A percentile compares a stretch with the other conserved stretches of the same genome.
These are phyloP conservation scores for Casuarina glauca DNA, from an alignment of 306 rosid species.

Conservation along the genomic window DNA sequence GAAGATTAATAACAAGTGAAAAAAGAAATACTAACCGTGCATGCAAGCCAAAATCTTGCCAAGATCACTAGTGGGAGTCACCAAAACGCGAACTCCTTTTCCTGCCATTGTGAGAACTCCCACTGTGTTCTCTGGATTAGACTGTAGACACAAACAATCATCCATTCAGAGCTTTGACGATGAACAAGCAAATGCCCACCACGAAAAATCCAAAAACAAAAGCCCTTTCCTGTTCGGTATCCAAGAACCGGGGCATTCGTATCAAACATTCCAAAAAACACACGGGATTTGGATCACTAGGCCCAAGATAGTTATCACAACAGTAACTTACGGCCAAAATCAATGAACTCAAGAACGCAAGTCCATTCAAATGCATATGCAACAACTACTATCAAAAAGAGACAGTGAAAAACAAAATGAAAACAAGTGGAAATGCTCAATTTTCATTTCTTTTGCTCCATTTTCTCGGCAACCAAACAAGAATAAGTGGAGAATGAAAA, in stretches of 20 bases:
- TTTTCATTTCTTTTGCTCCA: background rate
- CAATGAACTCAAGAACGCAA: background rate
- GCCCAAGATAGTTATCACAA: background rate
- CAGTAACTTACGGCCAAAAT: background rate
- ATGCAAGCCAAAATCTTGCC: constrained; percentile 89
- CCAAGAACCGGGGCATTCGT: background rate
- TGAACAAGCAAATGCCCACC: background rate
- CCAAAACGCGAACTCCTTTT: constrained; percentile 88
- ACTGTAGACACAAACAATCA: constrained; percentile 42
- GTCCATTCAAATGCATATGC: background rate
- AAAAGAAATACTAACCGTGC: constrained; percentile 63
- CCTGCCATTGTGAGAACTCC: constrained; percentile 97
- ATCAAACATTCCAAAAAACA: background rate
- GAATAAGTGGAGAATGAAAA: background rate
- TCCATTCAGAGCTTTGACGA: constrained; percentile 12
- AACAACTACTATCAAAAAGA: background rate
- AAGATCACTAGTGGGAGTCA: constrained; percentile 88
- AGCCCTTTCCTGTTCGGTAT: background rate
- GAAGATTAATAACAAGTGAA: background rate
- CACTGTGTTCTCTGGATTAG: constrained; percentile 91
- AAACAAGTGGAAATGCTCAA: background rate
- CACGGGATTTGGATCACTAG: background rate
- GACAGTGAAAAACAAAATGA: background rate
- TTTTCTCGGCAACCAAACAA: constrained; percentile 9
- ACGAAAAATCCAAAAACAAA: background rate